phyloP scores from a whole-genome alignment of 139 green algal species.

The Diplosphaera chodatii region DNA sequence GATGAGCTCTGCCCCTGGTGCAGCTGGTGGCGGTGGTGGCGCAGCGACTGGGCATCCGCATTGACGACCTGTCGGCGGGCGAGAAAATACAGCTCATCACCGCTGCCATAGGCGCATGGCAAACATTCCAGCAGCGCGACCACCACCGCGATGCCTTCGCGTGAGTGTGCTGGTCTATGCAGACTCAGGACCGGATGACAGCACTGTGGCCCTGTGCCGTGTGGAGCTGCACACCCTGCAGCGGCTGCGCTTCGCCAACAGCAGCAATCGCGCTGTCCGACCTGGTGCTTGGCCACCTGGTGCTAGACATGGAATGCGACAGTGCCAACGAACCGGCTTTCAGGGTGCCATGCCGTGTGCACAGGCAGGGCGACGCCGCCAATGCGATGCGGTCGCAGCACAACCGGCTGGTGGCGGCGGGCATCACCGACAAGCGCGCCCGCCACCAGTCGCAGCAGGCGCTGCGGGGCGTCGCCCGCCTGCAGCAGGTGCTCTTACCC shows the following conservation, averaged over 20 bases:
- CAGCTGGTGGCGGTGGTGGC: slow-evolving; percentile 14
- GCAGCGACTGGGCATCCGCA: slow-evolving; percentile 4
- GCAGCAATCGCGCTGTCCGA: too few relatives aligned
- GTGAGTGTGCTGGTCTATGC: neutral
- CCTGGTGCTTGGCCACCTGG: too few relatives aligned
- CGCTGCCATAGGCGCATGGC: slow-evolving; percentile 22
- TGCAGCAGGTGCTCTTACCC: neutral
- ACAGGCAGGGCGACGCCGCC: slow-evolving; percentile 16
- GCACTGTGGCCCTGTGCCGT: too few relatives aligned
- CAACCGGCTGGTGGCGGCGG: neutral
- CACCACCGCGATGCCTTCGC: slow-evolving; percentile 1
- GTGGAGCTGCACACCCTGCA: too few relatives aligned
- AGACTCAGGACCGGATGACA: too few relatives aligned
- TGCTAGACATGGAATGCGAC: too few relatives aligned
- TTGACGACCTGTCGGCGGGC: neutral
- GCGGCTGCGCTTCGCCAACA: too few relatives aligned
- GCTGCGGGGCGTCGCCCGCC: neutral
- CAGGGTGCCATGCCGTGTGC: too few relatives aligned
- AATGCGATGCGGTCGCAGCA: slow-evolving; percentile 14
- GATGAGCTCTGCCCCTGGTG: too few relatives aligned
- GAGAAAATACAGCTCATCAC: slow-evolving; percentile 24
- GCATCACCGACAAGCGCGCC: neutral
- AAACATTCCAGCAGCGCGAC: slow-evolving; percentile 16
- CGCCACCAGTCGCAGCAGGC: too few relatives aligned
- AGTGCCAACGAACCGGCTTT: too few relatives aligned